Base-by-base conservation (phyloP, 208 protist species). In the Acanthamoeba rhysodes region DNA sequence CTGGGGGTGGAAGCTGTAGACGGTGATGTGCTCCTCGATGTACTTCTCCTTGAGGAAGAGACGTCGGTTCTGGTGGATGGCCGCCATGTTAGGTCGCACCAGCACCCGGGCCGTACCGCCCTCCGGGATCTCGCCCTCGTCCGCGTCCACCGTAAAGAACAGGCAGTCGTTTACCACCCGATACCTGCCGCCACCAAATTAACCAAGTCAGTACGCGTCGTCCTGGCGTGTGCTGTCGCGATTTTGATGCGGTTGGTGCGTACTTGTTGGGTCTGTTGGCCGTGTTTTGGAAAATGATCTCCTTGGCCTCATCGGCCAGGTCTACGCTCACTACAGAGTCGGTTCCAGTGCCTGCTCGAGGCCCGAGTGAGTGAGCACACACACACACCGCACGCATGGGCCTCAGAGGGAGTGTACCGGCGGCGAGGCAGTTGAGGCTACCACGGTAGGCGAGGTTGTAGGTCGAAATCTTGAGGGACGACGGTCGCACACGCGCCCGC, bases 21-120 rank as follows among this genome's bases (percentile, higher is more conserved):
- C 22, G 14, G 93, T 95, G 32, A 97, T 72, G 70, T 97, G 95
- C 27, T 97, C 96, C 76, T 97, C 96, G 8, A 97, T 62, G 68
- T 96, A 97, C 41, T 97, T 97, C 53, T 96, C 96, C 66, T 95
- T 53, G 22, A 62, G 66, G 82, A 90, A 90, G 8, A 93, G 88
- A 2, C 50, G 55, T 20, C 66, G 88, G 41, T 93, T 93, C 37
- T 93, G 32, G 37, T 80, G 50, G 45, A 93, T 93, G 53, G 55
- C 64, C 41, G 55, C 45, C 62, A 93, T 68, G 66, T 93, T 93
- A 24, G 62, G 88, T 76, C 45, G 37, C 29, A 93, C 64, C 5
- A 27, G 6, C 37, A 93, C 32, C 24, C 29, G 6, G 18, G 34
- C n/a, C 22, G 41, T 59, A 7, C n/a, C 88, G 64, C 88, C 57